Base-by-base conservation (phyloP, 495 filamentous ascomycete species). In the Penicillium salamii region DNA sequence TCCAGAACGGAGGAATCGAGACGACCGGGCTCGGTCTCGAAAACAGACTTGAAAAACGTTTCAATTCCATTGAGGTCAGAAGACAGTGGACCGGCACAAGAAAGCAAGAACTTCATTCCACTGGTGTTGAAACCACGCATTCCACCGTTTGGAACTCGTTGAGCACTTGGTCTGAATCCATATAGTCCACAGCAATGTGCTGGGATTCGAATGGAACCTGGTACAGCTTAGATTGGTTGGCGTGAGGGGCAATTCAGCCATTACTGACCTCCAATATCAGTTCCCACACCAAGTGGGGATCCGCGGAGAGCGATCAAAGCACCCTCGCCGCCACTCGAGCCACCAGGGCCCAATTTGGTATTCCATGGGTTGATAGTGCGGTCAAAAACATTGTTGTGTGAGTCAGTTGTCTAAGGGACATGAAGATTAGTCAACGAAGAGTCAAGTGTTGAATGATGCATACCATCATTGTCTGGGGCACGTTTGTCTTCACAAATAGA, bases 121-220 rank as follows among this genome's bases (percentile, higher is more conserved):
- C 75, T 52, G 21, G 53, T 76, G 59, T 73, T 76, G 43, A 62
- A 71, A 46, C 72, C 76, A 3, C 77, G 74, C 75, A 77, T 77
- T 42, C 73, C 54, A 31, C 57, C 57, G 20, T 52, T 65, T 29
- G 84, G 78, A 5, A 87, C 49, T 15, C 82, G 65, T 20, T 72
- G 44, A 21, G 54, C 50, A n/a, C 55, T 58, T 2, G 71, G 70
- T 44, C 57, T 48, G 44, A 74, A 59, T 2, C 80, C 79, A 57
- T 78, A 88, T 1, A 84, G 54, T 15, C 78, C 81, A 54, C 78
- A 78, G 49, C 80, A 82, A 17, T 75, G 75, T 7, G 85, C 82
- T 2, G 84, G 85, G 17, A 86, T 81, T 7, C 84, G 67, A 28
- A 86, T 77, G 31, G 74, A 78, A 3, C 82, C 55, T 58, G 24